Evolutionary conservation across 768 basidiomycete species (phyloP).

Genomic region (Tulasnella sp.): DNA sequence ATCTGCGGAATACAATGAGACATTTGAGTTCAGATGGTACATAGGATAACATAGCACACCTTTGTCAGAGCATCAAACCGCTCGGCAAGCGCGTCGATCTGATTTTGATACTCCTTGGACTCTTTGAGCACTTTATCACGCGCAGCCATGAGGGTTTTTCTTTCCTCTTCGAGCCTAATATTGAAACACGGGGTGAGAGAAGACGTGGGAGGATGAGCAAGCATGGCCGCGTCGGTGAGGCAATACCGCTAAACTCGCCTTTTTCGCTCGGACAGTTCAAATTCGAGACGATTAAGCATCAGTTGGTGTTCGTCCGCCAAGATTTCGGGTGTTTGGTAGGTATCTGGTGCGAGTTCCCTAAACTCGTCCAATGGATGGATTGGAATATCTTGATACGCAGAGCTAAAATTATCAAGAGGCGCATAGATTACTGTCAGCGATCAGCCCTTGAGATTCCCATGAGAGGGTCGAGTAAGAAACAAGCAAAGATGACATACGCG

Average conservation of each 20-base stretch:
- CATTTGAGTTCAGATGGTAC: not conserved
- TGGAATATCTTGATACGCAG: conserved; percentile 78
- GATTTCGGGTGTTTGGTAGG: conserved; percentile 46
- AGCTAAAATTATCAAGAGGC: conserved; percentile 33
- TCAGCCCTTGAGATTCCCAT: not conserved
- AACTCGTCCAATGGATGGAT: conserved; percentile 62
- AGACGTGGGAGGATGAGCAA: not conserved
- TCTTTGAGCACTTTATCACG: conserved; percentile 74
- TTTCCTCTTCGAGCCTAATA: conserved; percentile 51
- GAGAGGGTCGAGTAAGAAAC: not conserved
- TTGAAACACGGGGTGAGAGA: not conserved
- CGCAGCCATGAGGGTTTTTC: conserved; percentile 50
- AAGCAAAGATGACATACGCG: conserved; percentile 44
- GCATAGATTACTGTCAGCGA: not conserved
- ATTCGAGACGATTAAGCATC: conserved; percentile 76
- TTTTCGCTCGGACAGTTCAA: conserved; percentile 79
- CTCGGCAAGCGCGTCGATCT: conserved; percentile 37
- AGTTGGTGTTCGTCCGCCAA: conserved; percentile 63
- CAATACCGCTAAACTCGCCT: conserved; percentile 37
- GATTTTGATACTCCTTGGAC: conserved; percentile 56
- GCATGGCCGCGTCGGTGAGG: not conserved
- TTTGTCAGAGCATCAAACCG: conserved; percentile 4
- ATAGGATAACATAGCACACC: not conserved
- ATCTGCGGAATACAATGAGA: not conserved
- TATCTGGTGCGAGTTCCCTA: conserved; percentile 50